Evolutionary conservation across 2,329 filamentous ascomycete species (phyloP), one percentile per base, ranked within the genome.

Genomic region (Exophiala bonariae): DNA sequence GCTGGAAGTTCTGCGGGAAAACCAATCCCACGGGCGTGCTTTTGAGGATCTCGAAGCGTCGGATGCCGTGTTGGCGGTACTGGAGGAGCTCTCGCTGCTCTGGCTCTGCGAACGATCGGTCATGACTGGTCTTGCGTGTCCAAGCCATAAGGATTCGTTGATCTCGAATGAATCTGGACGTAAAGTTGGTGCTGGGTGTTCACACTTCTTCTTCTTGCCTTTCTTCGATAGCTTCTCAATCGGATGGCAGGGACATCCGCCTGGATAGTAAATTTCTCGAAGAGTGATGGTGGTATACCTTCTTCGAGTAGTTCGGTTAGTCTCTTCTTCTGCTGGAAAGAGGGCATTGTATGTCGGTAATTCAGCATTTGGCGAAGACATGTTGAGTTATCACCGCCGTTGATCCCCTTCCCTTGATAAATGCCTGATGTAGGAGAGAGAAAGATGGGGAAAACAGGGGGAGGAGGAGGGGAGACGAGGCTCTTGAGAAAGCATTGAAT

Each of bases 241-340:
- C 11, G 54, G 51, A 41, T 59, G 56, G 36, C 56, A 59, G 8
- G 56, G 56, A 37, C 56, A 59, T 28, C 54, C 56, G 11, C 41
- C 33, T 9, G 52, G 54, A 45, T 55, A 59, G 35, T 48, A 46
- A 40, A 59, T 54, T 40, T 59, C 56, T 20, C 54, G 52, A 5
- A 55, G 47, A 10, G 56, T 59, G 26, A 59, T 59, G 19, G 56
- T 59, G n/a, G 56, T 59, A 41, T 49, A 55, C 8, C 56, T 55
- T 46, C 52, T 55, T 44, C 52, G 48, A 33, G 41, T 28, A 37
- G 43, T 36, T 17, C 38, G 38, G 42, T 52, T 49, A 55, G 52
- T 36, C 35, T 49, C 45, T 20, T 55, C 52, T 23, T 52, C 45
- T n/a, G 35, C 6, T 6, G 49, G 52, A 17, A 55, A 55, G n/a